Conservation (phyloP, 1,139 yeast genomes). For the Trichomonascaceae sp. region DNA sequence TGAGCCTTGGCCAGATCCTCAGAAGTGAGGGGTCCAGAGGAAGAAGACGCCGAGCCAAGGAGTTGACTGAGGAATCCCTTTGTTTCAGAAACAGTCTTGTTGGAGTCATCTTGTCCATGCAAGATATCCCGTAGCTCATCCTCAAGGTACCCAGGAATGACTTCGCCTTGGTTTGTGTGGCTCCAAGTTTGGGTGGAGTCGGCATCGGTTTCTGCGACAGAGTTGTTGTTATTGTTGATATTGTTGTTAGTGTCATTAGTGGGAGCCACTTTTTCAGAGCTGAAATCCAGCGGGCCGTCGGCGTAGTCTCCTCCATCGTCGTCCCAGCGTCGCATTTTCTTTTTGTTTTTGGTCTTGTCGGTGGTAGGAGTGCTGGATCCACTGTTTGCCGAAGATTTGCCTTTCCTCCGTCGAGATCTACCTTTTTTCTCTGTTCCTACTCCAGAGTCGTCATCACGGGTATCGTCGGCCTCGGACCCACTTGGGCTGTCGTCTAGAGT, state of each 20-base stretch:
- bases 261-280: constrained; percentile 31
- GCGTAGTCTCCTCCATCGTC: constrained; percentile 33
- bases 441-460: too few relatives aligned
- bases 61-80: too few relatives aligned
- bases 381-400: too few relatives aligned
- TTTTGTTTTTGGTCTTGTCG: constrained; percentile 16
- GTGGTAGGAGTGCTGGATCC: too few relatives aligned
- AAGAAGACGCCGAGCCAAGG: too few relatives aligned
- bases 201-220: constrained; percentile 27
- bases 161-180: constrained; percentile 34
- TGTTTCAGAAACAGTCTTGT: too few relatives aligned
- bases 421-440: too few relatives aligned
- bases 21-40: not conserved
- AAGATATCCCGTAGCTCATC: constrained; percentile 34
- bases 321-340: constrained; percentile 34
- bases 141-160: constrained; percentile 37
- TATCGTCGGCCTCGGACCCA: too few relatives aligned
- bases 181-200: constrained; percentile 36
- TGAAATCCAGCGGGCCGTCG: constrained; percentile 26
- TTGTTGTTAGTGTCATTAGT: constrained; percentile 10
- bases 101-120: too few relatives aligned
- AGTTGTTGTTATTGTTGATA: constrained; percentile 18
- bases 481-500: too few relatives aligned
- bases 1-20: constrained; percentile 31
- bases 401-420: constrained; percentile 4